Conservation (phyloP, 192 early-diverging fungal species). For the Umbelopsis sp. region DNA sequence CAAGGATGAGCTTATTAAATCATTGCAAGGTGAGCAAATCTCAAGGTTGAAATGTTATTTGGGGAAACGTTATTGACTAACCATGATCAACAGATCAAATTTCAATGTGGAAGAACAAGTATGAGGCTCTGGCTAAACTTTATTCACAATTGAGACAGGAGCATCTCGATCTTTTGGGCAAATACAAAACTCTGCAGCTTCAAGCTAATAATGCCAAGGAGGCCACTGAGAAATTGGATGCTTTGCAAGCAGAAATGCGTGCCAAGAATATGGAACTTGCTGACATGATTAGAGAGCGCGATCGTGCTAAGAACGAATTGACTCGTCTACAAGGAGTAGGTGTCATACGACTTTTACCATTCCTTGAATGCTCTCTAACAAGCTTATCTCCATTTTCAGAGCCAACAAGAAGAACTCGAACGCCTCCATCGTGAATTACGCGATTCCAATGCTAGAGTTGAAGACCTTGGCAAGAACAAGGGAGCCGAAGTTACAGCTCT, state of each 20-base stretch:
- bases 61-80: background rate
- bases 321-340: slow-evolving; percentile 66
- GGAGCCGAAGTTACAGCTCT: slow-evolving; percentile 87
- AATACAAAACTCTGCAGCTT: slow-evolving; percentile 84
- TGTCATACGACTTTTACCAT: background rate
- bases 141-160: slow-evolving; percentile 96
- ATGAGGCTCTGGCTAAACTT: slow-evolving; percentile 96
- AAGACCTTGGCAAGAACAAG: slow-evolving; percentile 76
- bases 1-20: slow-evolving; percentile 85
- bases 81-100: slow-evolving; percentile 69
- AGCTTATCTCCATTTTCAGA: slow-evolving; percentile 26
- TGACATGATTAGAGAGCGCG: slow-evolving; percentile 90
- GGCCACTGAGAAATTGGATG: slow-evolving; percentile 78
- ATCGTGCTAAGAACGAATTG: slow-evolving; percentile 79
- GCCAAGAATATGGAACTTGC: slow-evolving; percentile 79
- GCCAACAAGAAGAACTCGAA: slow-evolving; percentile 82
- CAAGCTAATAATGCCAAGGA: slow-evolving; percentile 87
- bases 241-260: slow-evolving; percentile 67
- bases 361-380: background rate
- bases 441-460: slow-evolving; percentile 74
- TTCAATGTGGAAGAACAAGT: slow-evolving; percentile 96
- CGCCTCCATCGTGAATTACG: slow-evolving; percentile 79
- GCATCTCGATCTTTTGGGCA: slow-evolving; percentile 89
- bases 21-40: slow-evolving; percentile 66
- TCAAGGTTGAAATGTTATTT: background rate